Conservation (phyloP, 2,329 filamentous ascomycete species). For the Raffaelea albimanens region DNA sequence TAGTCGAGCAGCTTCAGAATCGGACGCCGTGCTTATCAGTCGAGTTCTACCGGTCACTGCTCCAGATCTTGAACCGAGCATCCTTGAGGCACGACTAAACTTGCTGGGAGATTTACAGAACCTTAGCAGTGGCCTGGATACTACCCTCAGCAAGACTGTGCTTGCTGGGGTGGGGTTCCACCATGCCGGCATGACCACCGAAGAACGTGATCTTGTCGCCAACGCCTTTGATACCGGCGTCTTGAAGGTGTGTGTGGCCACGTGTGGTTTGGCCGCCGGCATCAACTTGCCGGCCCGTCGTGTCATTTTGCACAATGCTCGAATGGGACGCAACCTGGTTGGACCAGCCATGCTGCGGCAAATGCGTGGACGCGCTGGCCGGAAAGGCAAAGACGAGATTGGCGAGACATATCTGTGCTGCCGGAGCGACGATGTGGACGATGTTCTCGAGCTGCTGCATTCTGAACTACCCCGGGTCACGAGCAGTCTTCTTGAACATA, state of each 20-base stretch:
- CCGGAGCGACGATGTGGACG: constrained; percentile 56
- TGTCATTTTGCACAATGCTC: constrained; percentile 65
- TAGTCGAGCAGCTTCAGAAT: constrained; percentile 58
- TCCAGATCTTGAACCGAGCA: constrained; percentile 32
- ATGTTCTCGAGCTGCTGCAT: constrained; percentile 60
- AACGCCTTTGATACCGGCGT: constrained; percentile 60
- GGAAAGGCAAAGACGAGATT: constrained; percentile 68
- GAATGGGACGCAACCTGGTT: constrained; percentile 69
- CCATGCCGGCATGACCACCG: constrained; percentile 59
- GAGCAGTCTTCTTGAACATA: constrained; percentile 54
- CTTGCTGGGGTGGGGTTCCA: constrained; percentile 65
- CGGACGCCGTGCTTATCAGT: constrained; percentile 58
- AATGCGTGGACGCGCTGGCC: constrained; percentile 69
- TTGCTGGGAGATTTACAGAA: constrained; percentile 57
- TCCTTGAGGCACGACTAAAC: constrained; percentile 52
- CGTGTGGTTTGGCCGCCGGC: constrained; percentile 73
- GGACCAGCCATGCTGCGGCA: constrained; percentile 71
- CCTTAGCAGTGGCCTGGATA: constrained; percentile 52
- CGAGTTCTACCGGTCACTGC: constrained; percentile 46
- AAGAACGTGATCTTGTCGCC: constrained; percentile 65
- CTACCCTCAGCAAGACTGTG: constrained; percentile 54
- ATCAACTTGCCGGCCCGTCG: constrained; percentile 66
- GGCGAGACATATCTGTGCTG: constrained; percentile 74
- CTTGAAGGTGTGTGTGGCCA: constrained; percentile 64
- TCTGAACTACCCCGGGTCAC: constrained; percentile 61